Evolutionary conservation across 257 asterid genomes (phyloP), one percentile per base, ranked within the genome.

Genomic region (Oldenlandia corymbosa): DNA sequence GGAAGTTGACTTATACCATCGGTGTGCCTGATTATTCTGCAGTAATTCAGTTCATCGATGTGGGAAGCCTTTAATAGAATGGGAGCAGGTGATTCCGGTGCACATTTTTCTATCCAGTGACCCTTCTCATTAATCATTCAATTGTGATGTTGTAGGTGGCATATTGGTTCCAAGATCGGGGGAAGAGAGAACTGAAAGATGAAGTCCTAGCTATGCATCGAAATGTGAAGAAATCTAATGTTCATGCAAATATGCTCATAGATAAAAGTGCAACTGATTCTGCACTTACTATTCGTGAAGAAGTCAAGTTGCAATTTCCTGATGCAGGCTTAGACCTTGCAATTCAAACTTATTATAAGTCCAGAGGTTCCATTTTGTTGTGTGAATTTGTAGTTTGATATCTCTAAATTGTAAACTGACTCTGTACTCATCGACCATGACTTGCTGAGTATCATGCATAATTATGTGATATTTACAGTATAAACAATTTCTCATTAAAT

Each of bases 1-100:
- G 16, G 47, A 20, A 31, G 47, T 31, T 11, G 31, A 47, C 24
- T 5, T 5, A 18, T 63, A 30, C 20, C 7, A 20, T 20, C 3
- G 3, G 0, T 48, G 28, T 4, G 7, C 34, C 31, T 20, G 49
- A 18, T 30, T 62, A 3, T 72, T 69, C 43, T 67, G 75, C 86
- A 88, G 98, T 67, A 58, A 43, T 54, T 91, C 96, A 30, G 55
- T 72, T 26, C 65, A 78, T 65, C 96, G 94, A 34, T 43, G 68
- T 45, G 87, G 70, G 36, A 80, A 65, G 58, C 31, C 92, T 73
- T 56, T 23, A 21, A 43, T 91, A 66, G 68, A 71, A 73, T 80
- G 90, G 87, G 86, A 82, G 62, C 95, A 85, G 93, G 99, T 89
- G 71, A 31, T 68, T 81, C 74, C 67, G 52, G 48, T 27, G 20